Percentiles rank a stretch among this genome's conserved stretches.
These are phyloP conservation scores for Ophiostoma novo-ulmi DNA, from an alignment of 2,329 filamentous ascomycete species.

Conservation along the genomic window DNA sequence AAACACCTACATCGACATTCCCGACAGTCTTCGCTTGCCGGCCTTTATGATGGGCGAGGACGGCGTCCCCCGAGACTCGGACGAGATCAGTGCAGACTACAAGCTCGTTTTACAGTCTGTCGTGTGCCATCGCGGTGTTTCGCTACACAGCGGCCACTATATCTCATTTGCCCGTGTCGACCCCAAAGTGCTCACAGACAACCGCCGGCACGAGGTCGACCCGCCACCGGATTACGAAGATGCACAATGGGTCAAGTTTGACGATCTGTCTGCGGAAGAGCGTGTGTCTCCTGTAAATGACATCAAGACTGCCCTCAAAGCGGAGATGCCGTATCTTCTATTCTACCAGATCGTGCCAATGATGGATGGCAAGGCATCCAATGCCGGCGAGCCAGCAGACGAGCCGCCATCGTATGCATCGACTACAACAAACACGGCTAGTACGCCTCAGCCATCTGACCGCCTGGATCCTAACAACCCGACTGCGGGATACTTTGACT, in stretches of 20 bases:
- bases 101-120: constrained; percentile 87
- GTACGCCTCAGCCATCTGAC: constrained; percentile 30
- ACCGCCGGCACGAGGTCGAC: constrained; percentile 50
- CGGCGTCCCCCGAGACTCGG: constrained; percentile 52
- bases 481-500: constrained; percentile 45
- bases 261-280: constrained; percentile 66
- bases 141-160: constrained; percentile 86
- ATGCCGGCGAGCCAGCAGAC: constrained; percentile 44
- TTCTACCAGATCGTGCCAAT: constrained; percentile 95
- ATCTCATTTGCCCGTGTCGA: constrained; percentile 76
- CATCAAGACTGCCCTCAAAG: constrained; percentile 64
- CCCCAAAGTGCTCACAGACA: constrained; percentile 56
- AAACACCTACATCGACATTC: constrained; percentile 85
- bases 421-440: constrained; percentile 42
- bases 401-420: constrained; percentile 58
- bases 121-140: constrained; percentile 84
- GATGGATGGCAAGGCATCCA: constrained; percentile 55
- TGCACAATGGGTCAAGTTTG: constrained; percentile 83
- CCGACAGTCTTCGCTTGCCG: constrained; percentile 70
- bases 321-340: constrained; percentile 83
- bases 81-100: constrained; percentile 78
- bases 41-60: constrained; percentile 82
- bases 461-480: constrained; percentile 26
- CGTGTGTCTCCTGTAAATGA: constrained; percentile 75
- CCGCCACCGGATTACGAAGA: constrained; percentile 63